Evolutionary conservation across 805 yeast genomes (phyloP).

Genomic region (Candida khao-thaluensis): DNA sequence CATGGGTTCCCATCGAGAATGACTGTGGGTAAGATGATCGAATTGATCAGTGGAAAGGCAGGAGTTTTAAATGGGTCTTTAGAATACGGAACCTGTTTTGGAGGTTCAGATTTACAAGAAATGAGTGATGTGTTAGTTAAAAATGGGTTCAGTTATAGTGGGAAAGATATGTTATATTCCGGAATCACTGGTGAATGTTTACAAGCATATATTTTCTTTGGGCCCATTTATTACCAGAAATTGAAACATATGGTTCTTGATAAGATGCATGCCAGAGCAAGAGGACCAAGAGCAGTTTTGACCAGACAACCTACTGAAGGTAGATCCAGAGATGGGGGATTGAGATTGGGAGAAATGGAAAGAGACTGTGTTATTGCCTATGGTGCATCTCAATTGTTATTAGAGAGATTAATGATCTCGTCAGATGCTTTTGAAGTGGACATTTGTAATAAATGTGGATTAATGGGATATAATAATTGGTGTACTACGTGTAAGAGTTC

Average conservation of each 20-base stretch:
- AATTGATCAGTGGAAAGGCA: conserved; percentile 93
- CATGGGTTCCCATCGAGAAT: conserved; percentile 99
- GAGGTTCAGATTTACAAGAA: conserved; percentile 94
- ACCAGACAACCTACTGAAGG: conserved; percentile 99
- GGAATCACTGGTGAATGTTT: conserved; percentile 97
- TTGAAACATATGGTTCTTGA: conserved; percentile 98
- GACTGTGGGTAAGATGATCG: conserved; percentile 99
- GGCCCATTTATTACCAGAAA: conserved; percentile 97
- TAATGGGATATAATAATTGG: conserved; percentile 98
- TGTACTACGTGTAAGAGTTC: conserved; percentile 93
- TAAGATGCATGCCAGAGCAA: conserved; percentile 99
- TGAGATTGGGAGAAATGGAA: conserved; percentile 98
- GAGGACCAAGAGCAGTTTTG: conserved; percentile 97
- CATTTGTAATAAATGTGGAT: conserved; percentile 88
- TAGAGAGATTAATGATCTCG: conserved; percentile 93
- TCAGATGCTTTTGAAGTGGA: conserved; percentile 98
- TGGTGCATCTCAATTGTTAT: conserved; percentile 92
- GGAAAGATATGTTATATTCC: conserved; percentile 95
- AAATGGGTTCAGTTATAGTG: conserved; percentile 90
- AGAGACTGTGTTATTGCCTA: conserved; percentile 99
- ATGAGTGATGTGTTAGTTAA: conserved; percentile 90
- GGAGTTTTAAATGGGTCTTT: conserved; percentile 90
- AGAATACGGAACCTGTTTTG: conserved; percentile 97
- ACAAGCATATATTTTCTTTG: conserved; percentile 97
- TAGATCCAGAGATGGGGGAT: conserved; percentile 98